Conservation (phyloP, 2,329 filamentous ascomycete species). For the Reticulascus tulasneorum region DNA sequence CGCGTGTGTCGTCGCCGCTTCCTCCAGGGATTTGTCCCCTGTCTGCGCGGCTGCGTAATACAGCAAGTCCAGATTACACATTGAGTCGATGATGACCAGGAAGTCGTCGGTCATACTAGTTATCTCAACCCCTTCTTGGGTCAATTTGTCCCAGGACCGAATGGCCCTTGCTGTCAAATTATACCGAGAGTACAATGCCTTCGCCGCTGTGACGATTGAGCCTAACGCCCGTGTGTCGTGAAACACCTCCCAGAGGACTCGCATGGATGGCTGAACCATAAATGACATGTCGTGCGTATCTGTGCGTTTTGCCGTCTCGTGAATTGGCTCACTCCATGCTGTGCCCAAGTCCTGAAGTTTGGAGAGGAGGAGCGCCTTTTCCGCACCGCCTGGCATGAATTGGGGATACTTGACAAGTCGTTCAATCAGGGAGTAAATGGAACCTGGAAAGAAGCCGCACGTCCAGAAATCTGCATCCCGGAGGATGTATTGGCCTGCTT, state of each 20-base stretch:
- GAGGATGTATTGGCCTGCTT: slow-evolving; percentile 13
- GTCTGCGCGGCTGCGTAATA: slow-evolving; percentile 30
- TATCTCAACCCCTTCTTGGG: slow-evolving; percentile 24
- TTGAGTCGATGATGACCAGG: slow-evolving; percentile 38
- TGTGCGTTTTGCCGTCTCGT: slow-evolving; percentile 31
- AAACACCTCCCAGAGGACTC: slow-evolving; percentile 43
- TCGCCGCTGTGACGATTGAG: slow-evolving; percentile 38
- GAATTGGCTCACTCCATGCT: slow-evolving; percentile 31
- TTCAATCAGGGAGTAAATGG: slow-evolving; percentile 29
- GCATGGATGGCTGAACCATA: slow-evolving; percentile 46
- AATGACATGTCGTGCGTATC: slow-evolving; percentile 54
- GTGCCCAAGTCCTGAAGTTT: slow-evolving; percentile 21
- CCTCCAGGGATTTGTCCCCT: slow-evolving; percentile 19
- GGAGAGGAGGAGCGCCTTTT: slow-evolving; percentile 13
- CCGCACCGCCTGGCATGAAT: slow-evolving; percentile 6
- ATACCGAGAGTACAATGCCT: slow-evolving; percentile 38
- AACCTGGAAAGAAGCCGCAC: slow-evolving; percentile 35
- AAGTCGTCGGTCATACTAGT: slow-evolving; percentile 28
- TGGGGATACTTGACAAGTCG: slow-evolving; percentile 26
- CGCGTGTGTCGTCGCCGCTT: slow-evolving; percentile 34
- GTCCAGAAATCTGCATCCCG: slow-evolving; percentile 25
- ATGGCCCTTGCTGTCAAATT: slow-evolving; percentile 40
- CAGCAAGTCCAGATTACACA: slow-evolving; percentile 34
- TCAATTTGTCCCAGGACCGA: slow-evolving; percentile 41
- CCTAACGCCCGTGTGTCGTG: slow-evolving; percentile 32